Evolutionary conservation across 2,329 filamentous ascomycete genomes (phyloP).

Genomic region (Cladophialophora yegresii): DNA sequence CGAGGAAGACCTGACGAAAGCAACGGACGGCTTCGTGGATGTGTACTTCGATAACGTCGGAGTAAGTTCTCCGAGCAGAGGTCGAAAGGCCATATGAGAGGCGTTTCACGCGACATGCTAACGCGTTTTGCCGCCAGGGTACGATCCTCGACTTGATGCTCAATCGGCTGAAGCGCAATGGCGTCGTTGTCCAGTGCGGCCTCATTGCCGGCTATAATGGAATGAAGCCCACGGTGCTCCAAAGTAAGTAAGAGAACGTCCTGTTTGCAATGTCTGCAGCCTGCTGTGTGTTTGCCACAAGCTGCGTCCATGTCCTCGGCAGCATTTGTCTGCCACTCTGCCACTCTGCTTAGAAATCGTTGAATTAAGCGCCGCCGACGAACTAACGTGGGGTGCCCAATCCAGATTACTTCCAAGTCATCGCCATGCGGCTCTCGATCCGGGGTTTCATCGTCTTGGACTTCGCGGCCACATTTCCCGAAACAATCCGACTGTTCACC

Average conservation of each 20-base stretch:
- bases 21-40: slow-evolving; percentile 52
- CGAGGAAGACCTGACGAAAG: slow-evolving; percentile 48
- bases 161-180: slow-evolving; percentile 21
- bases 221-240: slow-evolving; percentile 26
- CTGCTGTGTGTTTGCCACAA: too few species aligned
- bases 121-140: slow-evolving; percentile 14
- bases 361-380: too few species aligned
- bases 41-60: slow-evolving; percentile 69
- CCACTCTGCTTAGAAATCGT: too few species aligned
- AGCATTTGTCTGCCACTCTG: too few species aligned
- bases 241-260: slow-evolving; percentile 25
- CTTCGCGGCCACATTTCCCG: slow-evolving; percentile 62
- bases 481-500: slow-evolving; percentile 65
- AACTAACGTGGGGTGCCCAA: not conserved
- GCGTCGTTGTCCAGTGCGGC: slow-evolving; percentile 57
- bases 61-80: slow-evolving; percentile 1
- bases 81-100: not conserved
- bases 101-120: not conserved
- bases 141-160: slow-evolving; percentile 34
- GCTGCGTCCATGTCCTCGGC: too few species aligned
- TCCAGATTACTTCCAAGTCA: slow-evolving; percentile 53
- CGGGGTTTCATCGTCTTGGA: slow-evolving; percentile 46
- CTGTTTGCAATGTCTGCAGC: too few species aligned
- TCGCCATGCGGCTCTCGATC: slow-evolving; percentile 43
- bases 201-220: slow-evolving; percentile 53